These are phyloP conservation scores for Colletotrichum sp. DNA, from an alignment of 2,329 filamentous ascomycete species.

Conservation along the genomic window DNA sequence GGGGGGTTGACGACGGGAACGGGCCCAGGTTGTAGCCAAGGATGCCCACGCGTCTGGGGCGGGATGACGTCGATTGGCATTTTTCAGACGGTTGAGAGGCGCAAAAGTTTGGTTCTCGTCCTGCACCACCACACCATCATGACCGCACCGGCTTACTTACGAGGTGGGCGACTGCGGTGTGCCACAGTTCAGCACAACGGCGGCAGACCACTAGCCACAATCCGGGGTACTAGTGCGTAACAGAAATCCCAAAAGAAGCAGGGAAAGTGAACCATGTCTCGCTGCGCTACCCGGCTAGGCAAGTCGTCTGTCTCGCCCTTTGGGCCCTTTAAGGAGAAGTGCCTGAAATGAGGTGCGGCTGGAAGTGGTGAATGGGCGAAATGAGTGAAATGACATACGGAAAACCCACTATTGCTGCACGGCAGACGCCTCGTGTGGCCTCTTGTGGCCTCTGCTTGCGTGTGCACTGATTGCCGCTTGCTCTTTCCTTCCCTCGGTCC, in stretches of 20 bases:
- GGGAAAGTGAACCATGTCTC: not conserved
- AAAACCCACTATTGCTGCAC: not conserved
- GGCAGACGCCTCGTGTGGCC: not conserved
- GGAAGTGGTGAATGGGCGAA: not conserved
- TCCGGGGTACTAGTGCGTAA: conserved; percentile 12
- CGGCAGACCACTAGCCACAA: conserved; percentile 13
- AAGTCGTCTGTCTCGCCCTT: not conserved
- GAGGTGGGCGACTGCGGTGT: not conserved
- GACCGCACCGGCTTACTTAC: not conserved
- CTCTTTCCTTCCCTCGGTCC: not conserved
- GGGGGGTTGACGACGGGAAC: not conserved
- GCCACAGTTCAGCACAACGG: not conserved
- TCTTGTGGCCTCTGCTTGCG: not conserved
- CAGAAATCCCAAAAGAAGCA: not conserved
- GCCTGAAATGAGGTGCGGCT: not conserved
- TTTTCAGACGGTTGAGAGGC: not conserved
- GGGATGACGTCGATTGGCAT: conserved; percentile 14
- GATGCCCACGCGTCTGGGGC: conserved; percentile 11
- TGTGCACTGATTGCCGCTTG: not conserved
- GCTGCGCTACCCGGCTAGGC: not conserved
- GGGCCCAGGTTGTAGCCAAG: not conserved
- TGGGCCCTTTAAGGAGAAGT: not conserved
- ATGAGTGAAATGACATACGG: not conserved
- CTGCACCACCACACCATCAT: conserved; percentile 4
- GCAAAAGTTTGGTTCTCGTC: not conserved